phyloP scores from a whole-genome alignment of 371 early-diverging fungal genomes.

The Scutellospora calospora region DNA sequence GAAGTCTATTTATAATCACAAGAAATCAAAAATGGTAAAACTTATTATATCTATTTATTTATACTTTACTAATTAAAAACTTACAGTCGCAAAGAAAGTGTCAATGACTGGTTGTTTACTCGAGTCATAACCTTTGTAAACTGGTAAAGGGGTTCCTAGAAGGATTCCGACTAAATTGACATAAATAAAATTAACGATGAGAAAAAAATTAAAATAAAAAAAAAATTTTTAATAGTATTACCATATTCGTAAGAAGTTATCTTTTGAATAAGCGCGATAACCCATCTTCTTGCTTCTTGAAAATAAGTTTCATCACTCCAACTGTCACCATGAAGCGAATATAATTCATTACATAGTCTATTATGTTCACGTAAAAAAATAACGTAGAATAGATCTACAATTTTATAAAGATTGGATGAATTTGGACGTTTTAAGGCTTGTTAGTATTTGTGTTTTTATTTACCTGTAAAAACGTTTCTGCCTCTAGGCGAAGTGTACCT shows the following conservation, averaged over 20 bases:
- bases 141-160: slow-evolving; percentile 17
- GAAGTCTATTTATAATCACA: too few relatives aligned
- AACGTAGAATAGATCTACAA: neutral
- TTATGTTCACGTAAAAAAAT: slow-evolving; percentile 36
- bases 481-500: neutral
- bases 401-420: too few relatives aligned
- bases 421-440: too few relatives aligned
- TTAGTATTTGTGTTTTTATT: too few relatives aligned
- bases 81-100: slow-evolving; percentile 17
- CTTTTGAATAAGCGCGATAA: slow-evolving; percentile 23
- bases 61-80: too few relatives aligned
- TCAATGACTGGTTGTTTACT: neutral
- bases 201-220: too few relatives aligned
- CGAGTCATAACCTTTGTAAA: neutral
- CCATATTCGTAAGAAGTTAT: slow-evolving; percentile 12
- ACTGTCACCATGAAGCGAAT: neutral
- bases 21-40: too few relatives aligned
- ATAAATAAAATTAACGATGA: neutral
- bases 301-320: slow-evolving; percentile 33
- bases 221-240: neutral
- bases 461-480: slow-evolving; percentile 3
- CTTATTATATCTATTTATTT: too few relatives aligned
- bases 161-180: neutral
- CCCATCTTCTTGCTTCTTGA: slow-evolving; percentile 40
- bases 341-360: slow-evolving; percentile 11